Evolutionary conservation across 805 yeast species (phyloP), one percentile per base, ranked within the genome.

Genomic region (Ogataea saltuana): DNA sequence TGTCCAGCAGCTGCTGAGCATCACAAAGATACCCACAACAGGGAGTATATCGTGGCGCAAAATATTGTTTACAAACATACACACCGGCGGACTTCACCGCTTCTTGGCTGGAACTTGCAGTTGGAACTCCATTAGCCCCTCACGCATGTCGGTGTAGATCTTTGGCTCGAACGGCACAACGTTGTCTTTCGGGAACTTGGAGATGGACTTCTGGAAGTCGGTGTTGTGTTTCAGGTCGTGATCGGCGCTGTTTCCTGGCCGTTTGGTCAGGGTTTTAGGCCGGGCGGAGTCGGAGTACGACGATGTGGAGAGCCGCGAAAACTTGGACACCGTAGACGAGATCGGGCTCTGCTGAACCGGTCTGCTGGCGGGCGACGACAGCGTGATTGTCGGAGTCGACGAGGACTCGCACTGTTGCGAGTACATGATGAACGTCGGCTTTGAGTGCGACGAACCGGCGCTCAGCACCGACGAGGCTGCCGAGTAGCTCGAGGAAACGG

Each of bases 81-180:
- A 22, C 9, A 7, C 25, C 25, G 25, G 7, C 25, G 7, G 10
- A 22, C 9, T 10, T 25, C 12, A 25, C 12, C 15, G 8, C 10
- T 33, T 6, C n/a, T n/a, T n/a, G n/a, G n/a, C n/a, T n/a, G 59
- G 51, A 4, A 57, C 48, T 17, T 58, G 49, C 7, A 64, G 34
- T 36, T 64, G 67, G 36, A 64, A 64, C 44, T 64, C 65, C 53
- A 57, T 56, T 27, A 64, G 33, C 5, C 69, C 69, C 22, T 64
- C 60, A 16, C 49, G 44, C 45, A 64, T 64, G 33, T 47, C 54
- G 11, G 49, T 49, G 38, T 63, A 60, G 10, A 56, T 55, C 21
- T 54, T 59, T 0, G 69, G 68, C 16, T 48, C 56, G 33, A 48
- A 51, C 1, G 58, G 57, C 19, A 49, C 51, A 2, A 55, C 56